Evolutionary conservation across 495 filamentous ascomycete genomes (phyloP).

Genomic region (Letharia lupina): DNA sequence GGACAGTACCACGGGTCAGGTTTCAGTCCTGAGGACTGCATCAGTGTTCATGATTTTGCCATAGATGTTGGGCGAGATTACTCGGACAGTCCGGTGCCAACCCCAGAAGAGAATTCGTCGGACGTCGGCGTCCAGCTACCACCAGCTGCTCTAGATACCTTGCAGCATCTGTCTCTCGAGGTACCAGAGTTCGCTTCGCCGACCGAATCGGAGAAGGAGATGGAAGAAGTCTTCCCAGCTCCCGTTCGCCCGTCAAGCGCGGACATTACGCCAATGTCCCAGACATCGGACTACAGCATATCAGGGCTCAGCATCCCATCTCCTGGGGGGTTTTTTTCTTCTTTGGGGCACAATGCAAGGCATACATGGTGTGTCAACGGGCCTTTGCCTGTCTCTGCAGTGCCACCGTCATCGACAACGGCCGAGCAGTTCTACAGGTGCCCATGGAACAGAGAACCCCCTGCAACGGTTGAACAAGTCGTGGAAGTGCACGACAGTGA

Average conservation of each 20-base stretch:
- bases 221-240: slow-evolving; percentile 34
- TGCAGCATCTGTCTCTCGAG: slow-evolving; percentile 63
- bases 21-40: slow-evolving; percentile 15
- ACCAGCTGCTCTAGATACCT: slow-evolving; percentile 65
- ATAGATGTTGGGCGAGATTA: slow-evolving; percentile 8
- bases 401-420: slow-evolving; percentile 66
- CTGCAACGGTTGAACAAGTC: slow-evolving; percentile 56
- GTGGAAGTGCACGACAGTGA: slow-evolving; percentile 50
- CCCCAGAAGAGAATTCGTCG: slow-evolving; percentile 36
- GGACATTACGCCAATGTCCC: slow-evolving; percentile 42
- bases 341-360: slow-evolving; percentile 59
- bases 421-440: slow-evolving; percentile 77
- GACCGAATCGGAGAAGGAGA: slow-evolving; percentile 37
- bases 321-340: slow-evolving; percentile 84
- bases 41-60: slow-evolving; percentile 21
- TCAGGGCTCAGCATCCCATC: slow-evolving; percentile 76
- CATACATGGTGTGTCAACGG: slow-evolving; percentile 56
- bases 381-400: slow-evolving; percentile 35
- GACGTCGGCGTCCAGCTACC: slow-evolving; percentile 65
- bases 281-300: slow-evolving; percentile 47
- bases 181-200: slow-evolving; percentile 30
- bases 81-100: slow-evolving; percentile 25
- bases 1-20: slow-evolving; percentile 15
- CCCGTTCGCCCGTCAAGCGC: slow-evolving; percentile 33
- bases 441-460: slow-evolving; percentile 53